phyloP scores from a whole-genome alignment of 2,329 filamentous ascomycete species.

The Coccinonectria pachysandricola region DNA sequence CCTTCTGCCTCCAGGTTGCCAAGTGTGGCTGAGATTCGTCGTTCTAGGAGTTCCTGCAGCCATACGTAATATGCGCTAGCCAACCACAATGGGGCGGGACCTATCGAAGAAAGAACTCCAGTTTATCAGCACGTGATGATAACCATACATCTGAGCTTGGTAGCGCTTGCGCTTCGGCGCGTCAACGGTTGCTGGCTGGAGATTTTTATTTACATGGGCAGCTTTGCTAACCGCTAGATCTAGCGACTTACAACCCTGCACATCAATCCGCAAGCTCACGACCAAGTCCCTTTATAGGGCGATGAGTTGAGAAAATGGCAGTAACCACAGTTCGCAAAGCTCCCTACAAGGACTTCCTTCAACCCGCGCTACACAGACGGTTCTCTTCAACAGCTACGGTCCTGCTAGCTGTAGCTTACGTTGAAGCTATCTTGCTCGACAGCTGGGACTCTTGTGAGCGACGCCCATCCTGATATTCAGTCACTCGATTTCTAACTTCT shows the following conservation, averaged over 20 bases:
- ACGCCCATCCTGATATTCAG: neutral
- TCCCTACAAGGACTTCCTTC: slow-evolving; percentile 81
- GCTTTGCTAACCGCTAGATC: slow-evolving; percentile 7
- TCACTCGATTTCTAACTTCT: slow-evolving; percentile 4
- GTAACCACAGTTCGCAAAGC: slow-evolving; percentile 43
- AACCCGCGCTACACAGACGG: slow-evolving; percentile 75
- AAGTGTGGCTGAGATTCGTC: slow-evolving; percentile 13
- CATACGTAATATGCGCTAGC: slow-evolving; percentile 21
- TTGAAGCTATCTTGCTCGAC: slow-evolving; percentile 60
- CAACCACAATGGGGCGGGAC: too few species aligned
- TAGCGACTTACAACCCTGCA: slow-evolving; percentile 9
- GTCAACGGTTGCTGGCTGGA: slow-evolving; percentile 22
- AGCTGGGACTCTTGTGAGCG: slow-evolving; percentile 58
- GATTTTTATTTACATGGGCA: slow-evolving; percentile 25
- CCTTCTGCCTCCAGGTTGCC: slow-evolving; percentile 13
- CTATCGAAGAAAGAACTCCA: too few species aligned
- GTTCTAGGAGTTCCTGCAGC: slow-evolving; percentile 9
- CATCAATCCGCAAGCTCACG: slow-evolving; percentile 14
- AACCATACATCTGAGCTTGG: too few species aligned
- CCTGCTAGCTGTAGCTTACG: slow-evolving; percentile 61
- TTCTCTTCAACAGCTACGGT: slow-evolving; percentile 70
- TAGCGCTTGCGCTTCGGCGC: slow-evolving; percentile 11
- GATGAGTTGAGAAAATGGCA: slow-evolving; percentile 42
- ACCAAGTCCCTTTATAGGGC: slow-evolving; percentile 26
- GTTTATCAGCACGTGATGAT: slow-evolving; percentile 22